phyloP scores from a whole-genome alignment of 306 rosid genomes.

The Phaseolus lunatus region DNA sequence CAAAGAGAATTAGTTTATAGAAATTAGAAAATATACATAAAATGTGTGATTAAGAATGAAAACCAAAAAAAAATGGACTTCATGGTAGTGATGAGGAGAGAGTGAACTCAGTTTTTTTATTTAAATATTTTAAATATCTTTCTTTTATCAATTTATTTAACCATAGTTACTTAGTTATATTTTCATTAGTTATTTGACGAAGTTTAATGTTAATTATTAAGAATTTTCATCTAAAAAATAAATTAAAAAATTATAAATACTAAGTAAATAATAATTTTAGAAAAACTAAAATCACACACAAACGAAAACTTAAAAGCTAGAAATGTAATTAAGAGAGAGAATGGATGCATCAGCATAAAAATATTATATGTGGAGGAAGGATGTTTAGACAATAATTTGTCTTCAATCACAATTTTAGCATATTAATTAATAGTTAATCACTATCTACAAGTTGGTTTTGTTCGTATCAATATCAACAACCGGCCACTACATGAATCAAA shows the following conservation, averaged over 20 bases:
- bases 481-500: neutral
- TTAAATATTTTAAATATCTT: neutral
- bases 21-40: too few species aligned
- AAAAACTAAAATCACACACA: neutral
- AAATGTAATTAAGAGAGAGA: neutral
- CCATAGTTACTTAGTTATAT: too few species aligned
- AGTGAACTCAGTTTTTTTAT: too few species aligned
- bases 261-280: too few species aligned
- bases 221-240: too few species aligned
- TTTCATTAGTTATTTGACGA: neutral
- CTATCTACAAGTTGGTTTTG: neutral
- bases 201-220: neutral
- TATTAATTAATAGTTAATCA: neutral
- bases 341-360: neutral
- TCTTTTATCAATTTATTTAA: neutral
- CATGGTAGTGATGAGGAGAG: too few species aligned
- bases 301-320: neutral
- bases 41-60: too few species aligned
- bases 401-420: neutral
- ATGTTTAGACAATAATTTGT: neutral
- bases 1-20: too few species aligned
- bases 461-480: conserved; percentile 6
- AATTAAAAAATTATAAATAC: too few species aligned
- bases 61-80: too few species aligned
- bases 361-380: too few species aligned